A percentile compares a stretch with the other conserved stretches of the same genome.
Evolutionary conservation across 352 stramenopile genomes (phyloP).

Genomic region (Globisporangium heterothallicum): DNA sequence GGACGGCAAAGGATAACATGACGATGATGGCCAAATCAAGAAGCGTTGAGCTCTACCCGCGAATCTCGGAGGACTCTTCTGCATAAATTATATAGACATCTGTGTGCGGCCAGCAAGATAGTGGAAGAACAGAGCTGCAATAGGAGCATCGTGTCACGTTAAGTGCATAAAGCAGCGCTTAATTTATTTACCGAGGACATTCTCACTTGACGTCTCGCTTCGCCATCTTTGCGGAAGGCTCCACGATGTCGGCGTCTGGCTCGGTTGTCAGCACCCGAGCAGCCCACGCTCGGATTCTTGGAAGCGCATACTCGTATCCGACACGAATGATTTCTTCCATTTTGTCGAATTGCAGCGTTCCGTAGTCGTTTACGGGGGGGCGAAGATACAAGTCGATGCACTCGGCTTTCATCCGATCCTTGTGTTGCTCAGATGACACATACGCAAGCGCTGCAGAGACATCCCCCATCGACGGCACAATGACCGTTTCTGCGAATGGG

Average conservation of each 20-base stretch:
- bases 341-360: conserved; percentile 91
- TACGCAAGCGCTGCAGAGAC: conserved; percentile 85
- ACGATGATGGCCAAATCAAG: conserved; percentile 42
- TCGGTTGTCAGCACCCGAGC: conserved; percentile 44
- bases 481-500: conserved; percentile 82
- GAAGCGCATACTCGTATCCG: conserved; percentile 78
- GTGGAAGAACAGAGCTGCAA: background rate
- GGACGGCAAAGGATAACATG: conserved; percentile 58
- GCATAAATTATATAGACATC: conserved; percentile 5
- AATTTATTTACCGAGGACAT: conserved; percentile 12
- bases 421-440: conserved; percentile 88
- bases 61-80: conserved; percentile 42
- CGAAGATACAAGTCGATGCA: conserved; percentile 87
- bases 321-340: conserved; percentile 88
- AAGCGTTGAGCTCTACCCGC: conserved; percentile 41
- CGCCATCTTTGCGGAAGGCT: conserved; percentile 6
- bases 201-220: background rate
- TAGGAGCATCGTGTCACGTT: too few relatives aligned
- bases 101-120: background rate
- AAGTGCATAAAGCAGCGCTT: background rate
- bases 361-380: conserved; percentile 86
- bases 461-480: conserved; percentile 91
- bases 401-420: conserved; percentile 77
- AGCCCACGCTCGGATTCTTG: conserved; percentile 58
- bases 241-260: conserved; percentile 57